phyloP scores from a whole-genome alignment of 352 stramenopile species.

The Saprolegnia diclina region DNA sequence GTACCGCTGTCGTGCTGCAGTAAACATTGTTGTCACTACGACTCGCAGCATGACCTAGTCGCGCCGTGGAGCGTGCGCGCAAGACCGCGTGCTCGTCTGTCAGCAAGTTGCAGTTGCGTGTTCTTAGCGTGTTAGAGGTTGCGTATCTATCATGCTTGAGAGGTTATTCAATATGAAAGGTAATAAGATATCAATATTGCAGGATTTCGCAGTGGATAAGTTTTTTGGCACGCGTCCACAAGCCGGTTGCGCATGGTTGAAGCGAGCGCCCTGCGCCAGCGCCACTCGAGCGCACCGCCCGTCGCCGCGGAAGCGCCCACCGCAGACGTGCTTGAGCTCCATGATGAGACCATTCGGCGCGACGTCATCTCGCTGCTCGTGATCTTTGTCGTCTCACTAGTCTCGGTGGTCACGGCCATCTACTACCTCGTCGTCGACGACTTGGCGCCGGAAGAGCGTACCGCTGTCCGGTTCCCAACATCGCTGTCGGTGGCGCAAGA shows the following conservation, averaged over 20 bases:
- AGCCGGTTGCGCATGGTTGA: background rate
- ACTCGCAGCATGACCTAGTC: too few relatives aligned
- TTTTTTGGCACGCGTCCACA: background rate
- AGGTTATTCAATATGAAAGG: background rate
- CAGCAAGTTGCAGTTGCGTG: background rate
- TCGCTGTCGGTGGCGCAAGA: constrained; percentile 54
- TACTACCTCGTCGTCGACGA: constrained; percentile 50
- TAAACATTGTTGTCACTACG: too few relatives aligned
- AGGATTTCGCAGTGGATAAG: background rate
- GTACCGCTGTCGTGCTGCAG: too few relatives aligned
- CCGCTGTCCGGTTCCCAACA: constrained; percentile 47
- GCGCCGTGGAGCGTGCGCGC: too few relatives aligned
- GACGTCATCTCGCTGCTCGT: constrained; percentile 31
- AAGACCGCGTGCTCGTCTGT: too few relatives aligned
- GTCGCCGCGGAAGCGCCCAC: background rate
- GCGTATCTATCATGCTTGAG: background rate
- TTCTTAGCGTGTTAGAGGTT: background rate
- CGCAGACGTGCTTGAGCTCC: background rate
- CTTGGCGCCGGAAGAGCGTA: constrained; percentile 51
- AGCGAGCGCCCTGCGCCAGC: background rate
- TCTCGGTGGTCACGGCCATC: constrained; percentile 35
- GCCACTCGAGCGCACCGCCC: background rate
- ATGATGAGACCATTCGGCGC: background rate
- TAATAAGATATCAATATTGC: background rate
- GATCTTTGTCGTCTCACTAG: constrained; percentile 38